These are phyloP conservation scores for Ascoidea asiatica DNA, from an alignment of 805 yeast species.

Conservation along the genomic window DNA sequence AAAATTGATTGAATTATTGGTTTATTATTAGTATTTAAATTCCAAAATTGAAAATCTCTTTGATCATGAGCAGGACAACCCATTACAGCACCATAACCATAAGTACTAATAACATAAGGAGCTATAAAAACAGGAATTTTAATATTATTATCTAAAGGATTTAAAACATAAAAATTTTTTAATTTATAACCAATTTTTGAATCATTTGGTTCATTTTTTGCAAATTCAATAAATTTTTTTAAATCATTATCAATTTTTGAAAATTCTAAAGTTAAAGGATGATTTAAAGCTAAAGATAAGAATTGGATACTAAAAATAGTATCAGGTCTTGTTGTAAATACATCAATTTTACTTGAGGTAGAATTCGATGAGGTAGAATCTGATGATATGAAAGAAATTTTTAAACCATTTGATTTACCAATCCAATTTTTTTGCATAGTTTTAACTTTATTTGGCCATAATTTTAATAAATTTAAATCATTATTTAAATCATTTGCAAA, in stretches of 20 bases:
- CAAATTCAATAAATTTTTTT: conserved; percentile 27
- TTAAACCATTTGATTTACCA: conserved; percentile 75
- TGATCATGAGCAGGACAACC: conserved; percentile 94
- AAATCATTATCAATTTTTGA: conserved; percentile 28
- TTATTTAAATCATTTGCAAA: conserved; percentile 54
- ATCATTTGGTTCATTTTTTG: conserved; percentile 25
- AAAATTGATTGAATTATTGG: conserved; percentile 33
- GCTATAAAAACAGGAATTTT: conserved; percentile 73
- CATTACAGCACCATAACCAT: conserved; percentile 94
- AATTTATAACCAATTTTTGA: conserved; percentile 52
- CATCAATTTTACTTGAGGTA: conserved; percentile 22
- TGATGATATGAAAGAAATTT: conserved; percentile 34
- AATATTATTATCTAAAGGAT: conserved; percentile 41
- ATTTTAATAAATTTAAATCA: conserved; percentile 46
- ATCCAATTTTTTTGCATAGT: conserved; percentile 93
- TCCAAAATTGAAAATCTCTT: conserved; percentile 79
- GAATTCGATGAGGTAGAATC: conserved; percentile 10
- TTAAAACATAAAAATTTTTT: conserved; percentile 25
- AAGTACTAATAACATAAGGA: conserved; percentile 73
- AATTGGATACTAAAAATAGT: conserved; percentile 77
- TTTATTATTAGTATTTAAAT: conserved; percentile 33
- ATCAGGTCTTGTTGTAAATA: conserved; percentile 85
- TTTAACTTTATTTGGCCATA: conserved; percentile 87
- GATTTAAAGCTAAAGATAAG: conserved; percentile 63
- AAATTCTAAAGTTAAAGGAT: conserved; percentile 36